Base-by-base conservation (phyloP, 2,329 filamentous ascomycete genomes). In the Colletotrichum salicis region DNA sequence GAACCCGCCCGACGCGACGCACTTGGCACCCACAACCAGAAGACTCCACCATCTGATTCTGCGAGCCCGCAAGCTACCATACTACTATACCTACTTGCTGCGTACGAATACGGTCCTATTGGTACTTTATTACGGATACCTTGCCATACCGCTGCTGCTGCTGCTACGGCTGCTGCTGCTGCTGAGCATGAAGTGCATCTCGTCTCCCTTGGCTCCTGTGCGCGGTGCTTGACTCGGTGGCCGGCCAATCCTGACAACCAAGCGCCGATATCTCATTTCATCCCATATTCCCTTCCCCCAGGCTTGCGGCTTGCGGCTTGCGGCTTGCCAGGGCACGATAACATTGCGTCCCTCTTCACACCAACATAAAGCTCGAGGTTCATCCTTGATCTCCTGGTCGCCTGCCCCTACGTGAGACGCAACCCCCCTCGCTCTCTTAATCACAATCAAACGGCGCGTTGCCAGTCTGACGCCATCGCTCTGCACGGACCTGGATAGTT, bases 1-100 rank as follows among this genome's bases (percentile, higher is more conserved):
- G 69, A 59, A 71, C 31, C 69, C 65, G 69, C 69, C 65, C 55
- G 65, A 69, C n/a, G 69, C 69, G 69, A 68, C 48, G 45, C 37
- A 31, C 27, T 7, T 37, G 29, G 22, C 52, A 24, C 67, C 5
- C 11, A 54, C 22, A 54, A 54, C 27, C 51, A 54, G 27, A 54
- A 54, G 29, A 54, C 41, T 19, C 41, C 41, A 48, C 41, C 41
- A 48, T 19, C 19, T 48, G 19, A 48, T 48, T 48, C 41, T 48
- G 41, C 41, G 2, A 48, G 41, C 41, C 41, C 10, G 41, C 41
- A 48, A 48, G 41, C 41, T 48, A 37, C 35, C 35, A 11, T 11
- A n/a, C 41, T 48, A 48, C 41, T 7, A 48, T 27, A 27, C 24
- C 24, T 27, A 27, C 24, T 27, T 11, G 3, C 41, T 48, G 19